Evolutionary conservation across 208 protist genomes (phyloP).

Genomic region (Crithidia thermophila): DNA sequence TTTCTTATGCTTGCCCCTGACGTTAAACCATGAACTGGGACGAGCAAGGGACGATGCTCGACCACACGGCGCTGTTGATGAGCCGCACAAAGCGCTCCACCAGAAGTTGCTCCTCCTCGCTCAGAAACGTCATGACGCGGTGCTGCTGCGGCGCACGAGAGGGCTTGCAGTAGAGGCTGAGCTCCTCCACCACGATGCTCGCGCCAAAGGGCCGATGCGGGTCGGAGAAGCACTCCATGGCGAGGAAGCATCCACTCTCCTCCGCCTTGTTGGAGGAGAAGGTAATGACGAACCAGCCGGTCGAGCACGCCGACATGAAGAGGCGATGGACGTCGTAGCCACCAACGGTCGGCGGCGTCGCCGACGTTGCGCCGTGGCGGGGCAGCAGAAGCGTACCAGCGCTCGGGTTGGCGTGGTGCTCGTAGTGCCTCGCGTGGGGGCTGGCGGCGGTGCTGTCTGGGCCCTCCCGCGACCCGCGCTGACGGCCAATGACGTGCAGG

Average conservation of each 20-base stretch:
- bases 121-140: conserved; percentile 31
- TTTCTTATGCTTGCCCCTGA: no score
- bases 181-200: conserved; percentile 33
- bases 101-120: conserved; percentile 24
- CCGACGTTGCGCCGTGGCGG: not conserved
- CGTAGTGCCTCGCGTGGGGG: conserved; percentile 19
- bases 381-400: not conserved
- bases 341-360: conserved; percentile 9
- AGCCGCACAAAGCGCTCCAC: conserved; percentile 37
- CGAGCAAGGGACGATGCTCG: conserved; percentile 20
- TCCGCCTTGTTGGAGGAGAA: conserved; percentile 27
- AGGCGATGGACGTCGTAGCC: conserved; percentile 33
- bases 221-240: conserved; percentile 38
- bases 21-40: conserved; percentile 18
- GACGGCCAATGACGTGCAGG: conserved; percentile 29
- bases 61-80: conserved; percentile 35
- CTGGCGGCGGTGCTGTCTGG: conserved; percentile 7
- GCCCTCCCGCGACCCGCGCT: conserved; percentile 3
- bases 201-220: conserved; percentile 21
- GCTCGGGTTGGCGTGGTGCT: not conserved
- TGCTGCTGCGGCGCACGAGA: conserved; percentile 14
- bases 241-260: conserved; percentile 31
- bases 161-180: conserved; percentile 38
- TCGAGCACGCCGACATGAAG: conserved; percentile 20
- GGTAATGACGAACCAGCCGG: conserved; percentile 33